Base-by-base conservation (phyloP, 106 monocot species). In the Alisma plantagoaquatica region DNA sequence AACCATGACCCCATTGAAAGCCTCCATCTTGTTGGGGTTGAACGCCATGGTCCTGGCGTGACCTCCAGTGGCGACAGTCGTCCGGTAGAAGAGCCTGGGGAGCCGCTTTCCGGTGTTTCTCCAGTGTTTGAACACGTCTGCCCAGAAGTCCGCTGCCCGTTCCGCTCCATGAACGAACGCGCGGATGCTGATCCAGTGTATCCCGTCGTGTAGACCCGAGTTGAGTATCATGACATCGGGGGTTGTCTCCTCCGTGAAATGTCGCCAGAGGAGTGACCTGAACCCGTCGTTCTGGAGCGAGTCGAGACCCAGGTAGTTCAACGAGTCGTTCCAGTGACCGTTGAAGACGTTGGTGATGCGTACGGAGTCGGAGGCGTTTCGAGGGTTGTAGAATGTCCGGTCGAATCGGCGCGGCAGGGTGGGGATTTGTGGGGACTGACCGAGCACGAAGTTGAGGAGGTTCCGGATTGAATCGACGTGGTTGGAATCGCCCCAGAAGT, bases 401-500 rank as follows among this genome's bases (percentile, higher is more conserved):
- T 93, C 93, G 63, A 87, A 93, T 2, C 87, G 67, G 26, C 93
- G 67, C 0, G 79, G 64, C 9, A 93, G 77, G 4, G 74, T 31
- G 0, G 38, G 3, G 24, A 75, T 41, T 18, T 76, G 71, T n/a
- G n/a, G n/a, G 15, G 59, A 14, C 3, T 66, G 41, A 1, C 79
- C 79, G 18, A 93, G 75, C 8, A 83, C 77, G 59, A 93, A 87
- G 24, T 57, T 74, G 20, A 93, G 74, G 22, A 93, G 31, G 53
- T 93, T 93, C 33, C 93, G 68, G 41, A 93, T 67, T 23, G 93
- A 87, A 59, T 94, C 94, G 11, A 88, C 88, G 54, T 94, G 94
- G 44, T 88, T 94, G 29, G 94, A 94, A 60, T 94, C 94, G 33
- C 94, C 94, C 94, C 94, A 94, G 54, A 94, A 94, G 73, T 87